These are phyloP conservation scores for Flagelloscypha sp. DNA, from an alignment of 768 basidiomycete species.

Conservation along the genomic window DNA sequence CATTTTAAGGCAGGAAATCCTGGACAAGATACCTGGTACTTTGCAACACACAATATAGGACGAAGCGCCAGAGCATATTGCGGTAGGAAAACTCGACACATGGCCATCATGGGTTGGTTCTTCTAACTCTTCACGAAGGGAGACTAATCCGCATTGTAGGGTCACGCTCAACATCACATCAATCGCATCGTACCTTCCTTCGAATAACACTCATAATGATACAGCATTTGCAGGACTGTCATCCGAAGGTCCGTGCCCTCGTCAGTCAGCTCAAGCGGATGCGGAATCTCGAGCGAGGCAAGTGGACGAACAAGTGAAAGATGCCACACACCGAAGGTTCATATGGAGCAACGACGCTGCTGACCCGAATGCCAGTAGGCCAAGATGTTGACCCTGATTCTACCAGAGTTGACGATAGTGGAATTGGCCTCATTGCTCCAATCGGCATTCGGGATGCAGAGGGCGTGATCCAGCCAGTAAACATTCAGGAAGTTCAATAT, in stretches of 20 bases:
- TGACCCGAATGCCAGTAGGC: conserved; percentile 37
- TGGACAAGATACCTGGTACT: conserved; percentile 70
- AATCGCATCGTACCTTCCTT: conserved; percentile 66
- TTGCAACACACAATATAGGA: conserved; percentile 67
- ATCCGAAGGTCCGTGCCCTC: conserved; percentile 23
- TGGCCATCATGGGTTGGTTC: conserved; percentile 63
- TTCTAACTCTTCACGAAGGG: background rate
- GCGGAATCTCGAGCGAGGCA: conserved; percentile 43
- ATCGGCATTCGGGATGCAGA: conserved; percentile 50
- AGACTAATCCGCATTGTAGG: conserved; percentile 25
- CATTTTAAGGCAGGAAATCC: conserved; percentile 66
- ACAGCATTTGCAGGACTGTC: conserved; percentile 46
- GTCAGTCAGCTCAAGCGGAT: conserved; percentile 55
- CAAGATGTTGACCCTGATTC: conserved; percentile 48
- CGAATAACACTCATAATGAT: conserved; percentile 48
- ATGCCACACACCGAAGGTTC: conserved; percentile 53
- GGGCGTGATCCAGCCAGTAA: conserved; percentile 43
- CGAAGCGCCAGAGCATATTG: conserved; percentile 70
- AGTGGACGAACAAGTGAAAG: conserved; percentile 49
- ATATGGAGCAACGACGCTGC: conserved; percentile 57
- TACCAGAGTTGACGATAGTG: conserved; percentile 14
- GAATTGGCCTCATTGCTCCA: conserved; percentile 28
- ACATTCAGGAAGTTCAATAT: conserved; percentile 37
- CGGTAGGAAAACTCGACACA: conserved; percentile 58
- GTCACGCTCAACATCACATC: conserved; percentile 68